phyloP scores from a whole-genome alignment of 306 rosid species.

The Biancaea sappan region DNA sequence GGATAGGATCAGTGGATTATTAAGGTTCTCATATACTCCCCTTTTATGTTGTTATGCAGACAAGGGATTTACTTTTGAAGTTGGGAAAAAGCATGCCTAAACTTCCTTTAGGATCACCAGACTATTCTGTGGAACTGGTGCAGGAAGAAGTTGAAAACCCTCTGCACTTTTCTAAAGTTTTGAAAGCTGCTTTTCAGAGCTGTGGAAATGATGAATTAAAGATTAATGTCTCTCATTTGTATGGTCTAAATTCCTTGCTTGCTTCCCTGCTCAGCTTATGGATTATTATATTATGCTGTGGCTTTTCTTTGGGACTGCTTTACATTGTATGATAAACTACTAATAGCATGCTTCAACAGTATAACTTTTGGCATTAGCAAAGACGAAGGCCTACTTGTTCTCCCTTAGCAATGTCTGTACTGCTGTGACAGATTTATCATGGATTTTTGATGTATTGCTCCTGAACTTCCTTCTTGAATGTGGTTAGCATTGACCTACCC shows the following conservation, averaged over 20 bases:
- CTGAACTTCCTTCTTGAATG: background rate
- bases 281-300: slow-evolving; percentile 10
- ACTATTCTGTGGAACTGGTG: slow-evolving; percentile 63
- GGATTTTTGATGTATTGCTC: background rate
- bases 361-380: slow-evolving; percentile 11
- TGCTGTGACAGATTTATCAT: background rate
- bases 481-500: background rate
- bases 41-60: slow-evolving; percentile 55
- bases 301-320: slow-evolving; percentile 23
- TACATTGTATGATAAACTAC: slow-evolving; percentile 22
- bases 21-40: slow-evolving; percentile 34
- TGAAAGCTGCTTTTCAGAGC: slow-evolving; percentile 71
- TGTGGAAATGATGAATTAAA: slow-evolving; percentile 66
- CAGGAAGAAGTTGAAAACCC: slow-evolving; percentile 90
- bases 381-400: background rate
- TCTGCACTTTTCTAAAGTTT: slow-evolving; percentile 70
- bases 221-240: slow-evolving; percentile 91
- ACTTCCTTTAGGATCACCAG: slow-evolving; percentile 64
- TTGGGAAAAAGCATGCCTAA: slow-evolving; percentile 62
- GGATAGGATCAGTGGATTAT: slow-evolving; percentile 11
- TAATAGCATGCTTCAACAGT: slow-evolving; percentile 9
- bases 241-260: slow-evolving; percentile 50
- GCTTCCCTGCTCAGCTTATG: slow-evolving; percentile 33
- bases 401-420: background rate
- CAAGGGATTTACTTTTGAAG: slow-evolving; percentile 75